A percentile compares a stretch with the other conserved stretches of the same genome.
phyloP scores from a whole-genome alignment of 2,329 filamentous ascomycete genomes.

The Talaromyces sp. region DNA sequence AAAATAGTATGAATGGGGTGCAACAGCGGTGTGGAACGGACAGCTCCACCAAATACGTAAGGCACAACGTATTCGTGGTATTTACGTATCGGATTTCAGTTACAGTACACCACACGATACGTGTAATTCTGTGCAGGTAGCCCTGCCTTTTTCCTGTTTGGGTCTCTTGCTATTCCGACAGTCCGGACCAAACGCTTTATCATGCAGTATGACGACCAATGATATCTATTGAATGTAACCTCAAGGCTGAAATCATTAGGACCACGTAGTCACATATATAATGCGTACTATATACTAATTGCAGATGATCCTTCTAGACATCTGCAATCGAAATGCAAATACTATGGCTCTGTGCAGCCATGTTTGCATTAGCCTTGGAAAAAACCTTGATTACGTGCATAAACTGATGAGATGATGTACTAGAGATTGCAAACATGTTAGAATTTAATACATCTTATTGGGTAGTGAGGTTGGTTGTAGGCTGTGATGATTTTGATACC shows the following conservation, averaged over 20 bases:
- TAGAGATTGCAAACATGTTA: background rate
- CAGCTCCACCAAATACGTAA: background rate
- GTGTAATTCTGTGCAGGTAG: background rate
- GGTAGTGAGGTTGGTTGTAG: background rate
- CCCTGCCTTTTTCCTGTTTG: conserved; percentile 7
- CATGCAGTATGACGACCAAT: conserved; percentile 7
- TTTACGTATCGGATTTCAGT: background rate
- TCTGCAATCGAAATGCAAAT: conserved; percentile 2
- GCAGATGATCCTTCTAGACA: background rate
- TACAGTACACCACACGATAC: background rate
- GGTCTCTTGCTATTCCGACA: conserved; percentile 4
- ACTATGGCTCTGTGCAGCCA: conserved; percentile 1
- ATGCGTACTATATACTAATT: background rate
- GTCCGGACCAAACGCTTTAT: conserved; percentile 9
- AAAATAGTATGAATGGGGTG: background rate
- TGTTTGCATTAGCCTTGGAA: background rate
- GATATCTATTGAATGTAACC: background rate
- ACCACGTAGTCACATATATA: background rate
- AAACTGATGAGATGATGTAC: background rate
- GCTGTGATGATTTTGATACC: conserved; percentile 3
- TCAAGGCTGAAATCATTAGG: background rate
- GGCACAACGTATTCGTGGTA: background rate
- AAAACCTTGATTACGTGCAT: conserved; percentile 1
- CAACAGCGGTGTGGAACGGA: conserved; percentile 8
- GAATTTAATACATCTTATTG: background rate